Evolutionary conservation across 2,329 filamentous ascomycete species (phyloP).

Genomic region (Pyricularia pennisetigena): DNA sequence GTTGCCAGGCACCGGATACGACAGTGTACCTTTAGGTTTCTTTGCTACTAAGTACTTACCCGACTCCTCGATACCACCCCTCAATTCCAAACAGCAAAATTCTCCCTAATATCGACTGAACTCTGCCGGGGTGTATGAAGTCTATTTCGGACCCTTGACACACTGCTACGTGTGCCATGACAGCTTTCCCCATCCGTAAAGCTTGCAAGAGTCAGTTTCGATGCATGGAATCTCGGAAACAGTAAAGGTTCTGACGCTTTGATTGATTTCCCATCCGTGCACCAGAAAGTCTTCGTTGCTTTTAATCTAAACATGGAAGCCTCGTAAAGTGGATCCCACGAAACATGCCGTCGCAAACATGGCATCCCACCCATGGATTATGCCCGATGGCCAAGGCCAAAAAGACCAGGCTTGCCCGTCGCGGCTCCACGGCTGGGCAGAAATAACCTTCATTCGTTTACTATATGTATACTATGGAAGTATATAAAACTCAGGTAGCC

Average conservation of each 20-base stretch:
- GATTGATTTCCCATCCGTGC: slow-evolving; percentile 1
- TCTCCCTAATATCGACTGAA: background rate
- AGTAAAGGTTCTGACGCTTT: slow-evolving; percentile 1
- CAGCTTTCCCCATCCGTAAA: background rate
- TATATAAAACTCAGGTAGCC: background rate
- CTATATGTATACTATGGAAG: background rate
- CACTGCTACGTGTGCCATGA: background rate
- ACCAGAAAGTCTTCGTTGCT: background rate
- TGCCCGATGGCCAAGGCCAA: background rate
- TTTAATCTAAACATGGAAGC: background rate
- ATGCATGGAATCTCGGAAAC: background rate
- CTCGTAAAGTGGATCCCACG: background rate
- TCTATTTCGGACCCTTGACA: background rate
- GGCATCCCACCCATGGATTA: background rate
- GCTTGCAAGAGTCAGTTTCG: slow-evolving; percentile 1
- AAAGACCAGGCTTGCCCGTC: background rate
- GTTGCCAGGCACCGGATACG: background rate
- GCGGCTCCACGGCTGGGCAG: background rate
- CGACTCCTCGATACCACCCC: background rate
- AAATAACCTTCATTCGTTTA: background rate
- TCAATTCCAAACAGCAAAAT: background rate
- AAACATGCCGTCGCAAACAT: background rate
- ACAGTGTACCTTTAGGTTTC: background rate
- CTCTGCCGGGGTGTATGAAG: background rate
- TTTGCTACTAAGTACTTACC: background rate